These are phyloP conservation scores for Allantophomopsis lycopodina DNA, from an alignment of 2,329 filamentous ascomycete species.

Conservation along the genomic window DNA sequence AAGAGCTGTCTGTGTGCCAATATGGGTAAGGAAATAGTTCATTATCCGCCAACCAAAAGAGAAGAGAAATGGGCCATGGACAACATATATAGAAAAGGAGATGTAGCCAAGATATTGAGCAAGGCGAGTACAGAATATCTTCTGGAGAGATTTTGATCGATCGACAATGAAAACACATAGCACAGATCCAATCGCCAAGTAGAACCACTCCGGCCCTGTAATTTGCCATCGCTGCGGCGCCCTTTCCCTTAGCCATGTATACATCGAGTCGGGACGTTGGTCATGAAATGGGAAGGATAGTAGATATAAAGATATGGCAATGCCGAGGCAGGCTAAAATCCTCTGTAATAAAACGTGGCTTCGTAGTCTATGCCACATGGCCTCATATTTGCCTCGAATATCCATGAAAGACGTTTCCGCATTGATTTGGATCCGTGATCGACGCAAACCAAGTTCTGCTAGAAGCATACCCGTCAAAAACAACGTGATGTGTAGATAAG, in stretches of 20 bases:
- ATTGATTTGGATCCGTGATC: no score
- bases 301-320: no score
- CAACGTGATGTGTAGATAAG: background rate
- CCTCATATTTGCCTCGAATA: no score
- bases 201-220: constrained; percentile 1
- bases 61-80: constrained; percentile 38
- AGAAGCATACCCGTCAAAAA: background rate
- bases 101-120: constrained; percentile 40
- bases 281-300: no score
- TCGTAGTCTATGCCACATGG: no score
- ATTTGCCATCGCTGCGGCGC: no score
- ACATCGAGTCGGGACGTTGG: no score
- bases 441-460: background rate
- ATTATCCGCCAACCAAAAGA: constrained; percentile 18
- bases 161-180: constrained; percentile 7
- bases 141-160: constrained; percentile 8
- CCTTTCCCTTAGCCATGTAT: no score
- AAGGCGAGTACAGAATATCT: constrained; percentile 25
- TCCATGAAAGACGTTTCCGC: no score
- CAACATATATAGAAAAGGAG: constrained; percentile 40
- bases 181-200: constrained; percentile 1
- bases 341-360: no score
- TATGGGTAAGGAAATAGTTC: constrained; percentile 8
- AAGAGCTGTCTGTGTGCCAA: background rate
- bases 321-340: no score